Evolutionary conservation across 2,329 filamentous ascomycete genomes (phyloP), one percentile per base, ranked within the genome.

Genomic region (Lachnellula willkommii): DNA sequence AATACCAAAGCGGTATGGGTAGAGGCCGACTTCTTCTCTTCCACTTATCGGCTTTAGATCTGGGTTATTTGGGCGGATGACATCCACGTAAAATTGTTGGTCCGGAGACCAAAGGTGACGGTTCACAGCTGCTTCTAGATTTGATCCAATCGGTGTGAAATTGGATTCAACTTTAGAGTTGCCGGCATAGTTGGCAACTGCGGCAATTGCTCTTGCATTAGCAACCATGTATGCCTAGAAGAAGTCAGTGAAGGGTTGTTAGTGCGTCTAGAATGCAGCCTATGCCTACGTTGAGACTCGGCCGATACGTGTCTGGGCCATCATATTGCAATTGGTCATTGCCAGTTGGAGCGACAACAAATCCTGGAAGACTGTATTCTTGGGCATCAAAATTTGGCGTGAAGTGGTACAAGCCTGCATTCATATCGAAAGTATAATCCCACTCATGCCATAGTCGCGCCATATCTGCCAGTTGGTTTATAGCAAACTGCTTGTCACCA

Each of bases 351-450:
- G 65, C 65, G 1, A 66, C 70, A 4, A 74, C 63, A 48, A 71
- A 76, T 7, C 72, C 71, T 5, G 72, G 72, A 9, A 74, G 61
- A n/a, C 68, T 71, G 35, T 70, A 67, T 61, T 77, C 74, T 39
- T 75, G 73, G 17, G 74, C 73, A 54, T 77, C 75, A 66, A 69
- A 73, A 3, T 75, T 69, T 1, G 74, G 74, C 26, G 71, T 69
- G 43, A 72, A 71, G 61, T 73, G 74, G 57, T 76, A 77, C 5
- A 77, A 63, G 1, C 73, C 73, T 15, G 68, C 70, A 0, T 57
- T 56, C 6, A 62, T 60, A 57, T 75, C 68, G 40, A 68, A 70
- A 24, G 68, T 69, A 20, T 59, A 62, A 57, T 75, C 69, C 74
- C 74, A 76, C 22, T 70, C 59, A 52, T 71, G 62, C 65, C 70